A percentile compares a stretch with the other conserved stretches of the same genome.
Evolutionary conservation across 257 asterid species (phyloP).

Genomic region (Solanum dulcamara): DNA sequence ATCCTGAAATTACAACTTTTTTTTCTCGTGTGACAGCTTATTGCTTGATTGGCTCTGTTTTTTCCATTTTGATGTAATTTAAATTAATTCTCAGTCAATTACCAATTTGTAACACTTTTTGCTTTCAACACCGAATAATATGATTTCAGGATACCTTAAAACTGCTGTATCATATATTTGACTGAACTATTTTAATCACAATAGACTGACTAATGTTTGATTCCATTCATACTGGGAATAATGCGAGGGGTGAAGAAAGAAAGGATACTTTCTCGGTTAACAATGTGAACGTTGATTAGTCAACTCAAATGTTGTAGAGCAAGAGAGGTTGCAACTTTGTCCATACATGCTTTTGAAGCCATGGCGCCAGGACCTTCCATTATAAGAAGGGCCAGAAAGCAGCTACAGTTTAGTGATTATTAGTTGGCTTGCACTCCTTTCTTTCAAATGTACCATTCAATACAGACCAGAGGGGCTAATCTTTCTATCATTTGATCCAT

Average conservation of each 20-base stretch:
- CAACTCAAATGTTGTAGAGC: conserved; percentile 67
- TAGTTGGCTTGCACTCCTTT: not conserved
- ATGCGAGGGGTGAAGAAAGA: not conserved
- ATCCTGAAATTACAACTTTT: no score
- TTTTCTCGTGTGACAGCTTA: not conserved
- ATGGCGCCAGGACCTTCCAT: conserved; percentile 61
- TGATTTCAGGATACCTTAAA: not conserved
- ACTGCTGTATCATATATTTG: not conserved
- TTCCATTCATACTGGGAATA: not conserved
- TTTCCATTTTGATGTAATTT: not conserved
- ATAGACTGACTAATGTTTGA: not conserved
- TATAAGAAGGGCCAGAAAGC: conserved; percentile 13
- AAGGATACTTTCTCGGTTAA: not conserved
- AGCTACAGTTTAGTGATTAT: conserved; percentile 1
- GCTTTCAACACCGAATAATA: not conserved
- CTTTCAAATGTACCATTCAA: not conserved
- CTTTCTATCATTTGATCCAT: no score
- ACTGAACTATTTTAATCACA: not conserved
- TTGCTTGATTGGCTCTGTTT: not conserved
- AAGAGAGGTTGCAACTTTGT: conserved; percentile 80
- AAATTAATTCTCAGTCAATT: not conserved
- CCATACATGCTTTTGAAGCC: conserved; percentile 80
- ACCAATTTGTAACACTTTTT: not conserved
- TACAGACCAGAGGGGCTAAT: conserved; percentile 20
- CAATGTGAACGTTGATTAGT: not conserved